Conservation (phyloP, 2,329 filamentous ascomycete species). For the Chaetomium olivaceum region DNA sequence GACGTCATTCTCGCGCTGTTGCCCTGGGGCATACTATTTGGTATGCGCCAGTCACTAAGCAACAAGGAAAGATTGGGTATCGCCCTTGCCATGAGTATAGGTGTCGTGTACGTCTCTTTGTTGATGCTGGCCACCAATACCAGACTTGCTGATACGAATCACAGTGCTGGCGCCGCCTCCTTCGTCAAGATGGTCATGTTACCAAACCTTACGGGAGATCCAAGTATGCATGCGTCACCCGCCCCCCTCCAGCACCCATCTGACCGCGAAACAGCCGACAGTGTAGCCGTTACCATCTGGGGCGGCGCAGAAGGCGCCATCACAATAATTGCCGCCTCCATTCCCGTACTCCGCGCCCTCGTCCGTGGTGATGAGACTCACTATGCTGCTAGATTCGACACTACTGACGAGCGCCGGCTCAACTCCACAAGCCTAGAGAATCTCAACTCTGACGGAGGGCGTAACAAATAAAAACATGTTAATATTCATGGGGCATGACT, state of each 20-base stretch:
- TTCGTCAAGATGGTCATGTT: conserved; percentile 27
- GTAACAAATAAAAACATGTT: neutral
- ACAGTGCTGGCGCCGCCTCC: conserved; percentile 18
- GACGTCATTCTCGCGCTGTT: conserved; percentile 19
- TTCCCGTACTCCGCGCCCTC: conserved; percentile 34
- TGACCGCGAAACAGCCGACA: conserved; percentile 14
- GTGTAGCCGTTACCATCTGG: conserved; percentile 28
- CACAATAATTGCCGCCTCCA: conserved; percentile 39
- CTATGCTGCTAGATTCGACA: conserved; percentile 1
- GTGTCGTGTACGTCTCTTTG: conserved; percentile 32
- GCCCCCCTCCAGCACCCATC: neutral
- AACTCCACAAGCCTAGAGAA: conserved; percentile 5
- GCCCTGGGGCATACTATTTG: conserved; percentile 17
- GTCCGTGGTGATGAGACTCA: conserved; percentile 7
- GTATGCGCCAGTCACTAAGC: conserved; percentile 26
- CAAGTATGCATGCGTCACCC: conserved; percentile 1
- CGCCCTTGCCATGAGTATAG: conserved; percentile 39
- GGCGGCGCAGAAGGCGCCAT: conserved; percentile 33
- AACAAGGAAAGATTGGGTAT: conserved; percentile 36
- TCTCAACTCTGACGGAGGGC: neutral
- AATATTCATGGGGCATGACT: neutral
- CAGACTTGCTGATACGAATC: neutral
- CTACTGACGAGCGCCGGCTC: conserved; percentile 5
- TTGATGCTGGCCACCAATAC: neutral
- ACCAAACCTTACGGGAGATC: conserved; percentile 17